Base-by-base conservation (phyloP, 768 basidiomycete genomes). In the Butyriboletus loyo region DNA sequence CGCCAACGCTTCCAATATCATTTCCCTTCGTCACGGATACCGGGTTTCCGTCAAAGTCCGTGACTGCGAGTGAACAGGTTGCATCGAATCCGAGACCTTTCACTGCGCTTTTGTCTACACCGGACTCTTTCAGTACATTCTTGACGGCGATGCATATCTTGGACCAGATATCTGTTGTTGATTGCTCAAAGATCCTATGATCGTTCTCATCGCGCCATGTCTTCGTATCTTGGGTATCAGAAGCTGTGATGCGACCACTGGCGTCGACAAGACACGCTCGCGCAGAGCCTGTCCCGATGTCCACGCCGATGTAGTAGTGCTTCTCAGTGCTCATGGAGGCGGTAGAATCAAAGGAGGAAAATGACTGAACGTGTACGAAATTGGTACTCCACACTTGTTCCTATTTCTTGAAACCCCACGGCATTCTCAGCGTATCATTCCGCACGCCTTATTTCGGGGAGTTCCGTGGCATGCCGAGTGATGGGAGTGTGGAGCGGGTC, bases 121-220 rank as follows among this genome's bases (percentile, higher is more conserved):
- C 72, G 0, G 87, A 77, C 28, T 77, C 72, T 9, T 75, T 55
- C 24, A 98, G 72, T 46, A 91, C 86, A 5, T 77, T 77, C 61
- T 76, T 82, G 53, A 89, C 76, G 30, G 82, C 81, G 49, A 67
- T 72, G 38, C 80, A 79, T 51, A 92, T 85, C 46, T 80, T 77
- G 8, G 72, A 67, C 95, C 92, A 95, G 72, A 97, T 95, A 63
- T 98, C 82, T 22, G 74, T 73, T 0, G 93, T 92, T 30, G 93
- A 96, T 70, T 99, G 97, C 71, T 99, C 97, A 68, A 97, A 99
- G 74, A 98, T 94, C 51, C 87, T 80, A 66, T 92, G 85, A 77
- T 98, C 92, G 30, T 78, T 66, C 1, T 82, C 75, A 73, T 93
- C 89, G 57, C 96, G 86, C 76, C 82, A 94, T 10, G 94, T 98